These are phyloP conservation scores for Sungouiozyma intestinalis DNA, from an alignment of 805 yeast genomes.

Conservation along the genomic window DNA sequence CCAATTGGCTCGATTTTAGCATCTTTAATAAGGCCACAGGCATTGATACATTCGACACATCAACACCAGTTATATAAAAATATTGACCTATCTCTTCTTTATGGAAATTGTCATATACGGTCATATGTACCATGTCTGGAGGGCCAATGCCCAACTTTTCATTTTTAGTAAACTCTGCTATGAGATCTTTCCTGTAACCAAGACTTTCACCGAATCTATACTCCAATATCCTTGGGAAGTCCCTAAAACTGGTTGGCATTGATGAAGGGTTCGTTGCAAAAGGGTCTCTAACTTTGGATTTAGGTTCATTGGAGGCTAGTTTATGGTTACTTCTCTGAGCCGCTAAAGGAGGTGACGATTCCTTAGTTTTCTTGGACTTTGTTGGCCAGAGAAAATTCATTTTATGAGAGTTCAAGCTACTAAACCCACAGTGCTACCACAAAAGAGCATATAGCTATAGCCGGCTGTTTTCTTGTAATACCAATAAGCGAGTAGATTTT, in stretches of 20 bases:
- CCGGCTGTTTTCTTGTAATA: neutral
- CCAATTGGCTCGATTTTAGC: constrained; percentile 18
- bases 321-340: neutral
- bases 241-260: constrained; percentile 5
- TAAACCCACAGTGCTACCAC: too few species aligned
- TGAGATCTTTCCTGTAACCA: constrained; percentile 16
- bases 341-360: neutral
- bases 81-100: constrained; percentile 40
- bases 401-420: too few species aligned
- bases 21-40: constrained; percentile 40
- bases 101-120: constrained; percentile 33
- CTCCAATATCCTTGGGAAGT: constrained; percentile 24
- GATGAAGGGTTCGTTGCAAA: neutral
- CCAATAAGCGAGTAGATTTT: too few species aligned
- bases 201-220: constrained; percentile 24
- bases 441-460: neutral
- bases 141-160: constrained; percentile 49
- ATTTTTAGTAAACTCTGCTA: constrained; percentile 10
- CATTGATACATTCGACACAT: constrained; percentile 34
- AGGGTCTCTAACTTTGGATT: neutral
- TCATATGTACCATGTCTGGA: constrained; percentile 49
- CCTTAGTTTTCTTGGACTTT: constrained; percentile 4
- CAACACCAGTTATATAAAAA: constrained; percentile 39
- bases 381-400: constrained; percentile 11
- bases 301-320: neutral